phyloP scores from a whole-genome alignment of 2,329 filamentous ascomycete species.

The Cladobotryum mycophilum region DNA sequence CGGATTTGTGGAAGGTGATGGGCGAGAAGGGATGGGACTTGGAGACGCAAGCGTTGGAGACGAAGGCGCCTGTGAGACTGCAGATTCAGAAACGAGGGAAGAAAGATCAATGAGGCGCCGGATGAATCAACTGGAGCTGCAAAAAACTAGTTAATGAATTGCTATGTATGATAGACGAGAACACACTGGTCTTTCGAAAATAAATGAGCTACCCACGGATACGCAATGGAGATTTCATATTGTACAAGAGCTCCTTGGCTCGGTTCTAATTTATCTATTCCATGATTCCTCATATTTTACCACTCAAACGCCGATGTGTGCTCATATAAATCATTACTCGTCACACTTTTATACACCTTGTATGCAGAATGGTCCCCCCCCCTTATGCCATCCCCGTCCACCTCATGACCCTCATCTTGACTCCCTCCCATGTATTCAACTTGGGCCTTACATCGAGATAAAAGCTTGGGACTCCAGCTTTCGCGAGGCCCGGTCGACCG shows the following conservation, averaged over 20 bases:
- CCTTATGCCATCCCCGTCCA: slow-evolving; percentile 43
- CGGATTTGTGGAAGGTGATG: slow-evolving; percentile 24
- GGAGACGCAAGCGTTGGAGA: slow-evolving; percentile 31
- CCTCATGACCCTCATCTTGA: slow-evolving; percentile 57
- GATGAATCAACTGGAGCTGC: not conserved
- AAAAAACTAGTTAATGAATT: not conserved
- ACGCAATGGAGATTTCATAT: not conserved
- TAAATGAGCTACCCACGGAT: not conserved
- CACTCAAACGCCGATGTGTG: too few relatives aligned
- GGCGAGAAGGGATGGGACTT: slow-evolving; percentile 29
- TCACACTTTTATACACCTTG: not conserved
- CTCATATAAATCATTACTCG: too few relatives aligned
- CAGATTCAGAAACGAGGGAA: slow-evolving; percentile 15
- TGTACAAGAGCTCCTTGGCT: not conserved
- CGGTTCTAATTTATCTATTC: not conserved
- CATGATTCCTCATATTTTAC: too few relatives aligned
- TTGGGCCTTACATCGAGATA: slow-evolving; percentile 64
- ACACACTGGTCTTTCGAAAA: not conserved
- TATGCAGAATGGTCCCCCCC: not conserved
- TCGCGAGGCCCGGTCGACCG: slow-evolving; percentile 44
- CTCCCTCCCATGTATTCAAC: slow-evolving; percentile 60
- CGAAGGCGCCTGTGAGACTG: slow-evolving; percentile 28
- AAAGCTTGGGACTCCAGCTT: slow-evolving; percentile 46
- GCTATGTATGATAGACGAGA: not conserved
- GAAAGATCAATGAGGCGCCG: slow-evolving; percentile 20